Base-by-base conservation (phyloP, 2,329 filamentous ascomycete genomes). In the Penicillium brevicompactum region DNA sequence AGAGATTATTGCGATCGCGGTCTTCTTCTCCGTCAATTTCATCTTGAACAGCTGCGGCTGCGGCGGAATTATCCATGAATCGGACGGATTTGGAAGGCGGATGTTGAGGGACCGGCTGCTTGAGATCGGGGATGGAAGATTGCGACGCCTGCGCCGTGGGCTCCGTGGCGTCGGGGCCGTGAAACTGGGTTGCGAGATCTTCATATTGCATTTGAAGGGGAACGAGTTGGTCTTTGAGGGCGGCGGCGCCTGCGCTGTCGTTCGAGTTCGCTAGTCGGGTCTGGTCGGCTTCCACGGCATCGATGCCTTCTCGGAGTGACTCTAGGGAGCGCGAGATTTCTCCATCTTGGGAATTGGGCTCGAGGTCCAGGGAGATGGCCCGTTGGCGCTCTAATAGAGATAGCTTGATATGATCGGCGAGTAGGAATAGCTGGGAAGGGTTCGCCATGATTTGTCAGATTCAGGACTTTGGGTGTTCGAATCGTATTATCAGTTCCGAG, bases 331-430 rank as follows among this genome's bases (percentile, higher is more conserved):
- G 85, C 14, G 90, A 89, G 64, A 97, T 92, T 73, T 96, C 90
- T 40, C 89, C 88, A 77, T 97, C 92, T 74, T 96, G 91, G 18
- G 87, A 86, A 70, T 89, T 89, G 48, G 85, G 85, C 56, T 91
- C 85, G 53, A 96, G 84, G 64, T 91, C 87, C 43, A 96, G 83
- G 13, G 87, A 89, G 67, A 91, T 86, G 46, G 92, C 91, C 55
- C 93, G 87, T 77, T 96, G 88, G 55, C 93, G 87, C 79, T 97
- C 94, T 24, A 97, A 86, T 14, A 99, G 83, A 13, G 92, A 96
- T 58, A 97, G 85, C 77, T 97, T 97, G 81, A 97, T 90, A 76
- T 97, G 93, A 78, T 99, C 94, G 68, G 92, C 91, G 55, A 97
- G 86, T 51, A 97, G 88, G 73, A 92, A 91, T 64, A 97, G 87